Percentiles rank a stretch among this genome's conserved stretches.
These are phyloP conservation scores for Trametes polyzona DNA, from an alignment of 1,284 basidiomycete species.

Conservation along the genomic window DNA sequence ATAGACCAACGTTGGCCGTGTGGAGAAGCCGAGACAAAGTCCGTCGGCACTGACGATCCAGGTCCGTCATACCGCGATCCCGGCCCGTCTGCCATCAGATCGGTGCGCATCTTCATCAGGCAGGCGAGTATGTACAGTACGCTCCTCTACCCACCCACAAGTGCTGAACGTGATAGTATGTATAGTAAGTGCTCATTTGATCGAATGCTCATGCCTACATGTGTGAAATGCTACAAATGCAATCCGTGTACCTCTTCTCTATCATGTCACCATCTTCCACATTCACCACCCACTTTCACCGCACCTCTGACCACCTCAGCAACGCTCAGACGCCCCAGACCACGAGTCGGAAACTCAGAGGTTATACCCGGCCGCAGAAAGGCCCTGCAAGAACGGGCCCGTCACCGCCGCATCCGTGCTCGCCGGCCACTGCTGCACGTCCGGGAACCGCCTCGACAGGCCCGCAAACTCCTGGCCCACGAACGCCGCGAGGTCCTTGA, in stretches of 20 bases:
- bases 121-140: background rate
- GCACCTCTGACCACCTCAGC: background rate
- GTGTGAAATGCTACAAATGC: slow-evolving; percentile 16
- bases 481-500: slow-evolving; percentile 58
- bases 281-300: background rate
- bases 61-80: background rate
- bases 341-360: background rate
- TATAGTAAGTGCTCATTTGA: background rate
- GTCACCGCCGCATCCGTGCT: slow-evolving; percentile 41
- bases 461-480: slow-evolving; percentile 50
- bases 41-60: slow-evolving; percentile 5
- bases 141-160: background rate
- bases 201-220: slow-evolving; percentile 4
- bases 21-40: background rate
- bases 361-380: slow-evolving; percentile 35
- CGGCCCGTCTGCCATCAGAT: background rate
- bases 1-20: background rate
- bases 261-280: background rate
- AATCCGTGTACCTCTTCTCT: slow-evolving; percentile 1
- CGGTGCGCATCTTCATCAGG: background rate
- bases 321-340: background rate
- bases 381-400: slow-evolving; percentile 47
- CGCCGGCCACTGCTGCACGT: slow-evolving; percentile 42
- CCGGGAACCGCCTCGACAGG: slow-evolving; percentile 35
- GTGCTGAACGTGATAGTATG: too few relatives aligned